Percentiles rank a stretch among this genome's conserved stretches.
phyloP scores from a whole-genome alignment of 1,139 yeast genomes.

The Debaryomyces nepalensis region DNA sequence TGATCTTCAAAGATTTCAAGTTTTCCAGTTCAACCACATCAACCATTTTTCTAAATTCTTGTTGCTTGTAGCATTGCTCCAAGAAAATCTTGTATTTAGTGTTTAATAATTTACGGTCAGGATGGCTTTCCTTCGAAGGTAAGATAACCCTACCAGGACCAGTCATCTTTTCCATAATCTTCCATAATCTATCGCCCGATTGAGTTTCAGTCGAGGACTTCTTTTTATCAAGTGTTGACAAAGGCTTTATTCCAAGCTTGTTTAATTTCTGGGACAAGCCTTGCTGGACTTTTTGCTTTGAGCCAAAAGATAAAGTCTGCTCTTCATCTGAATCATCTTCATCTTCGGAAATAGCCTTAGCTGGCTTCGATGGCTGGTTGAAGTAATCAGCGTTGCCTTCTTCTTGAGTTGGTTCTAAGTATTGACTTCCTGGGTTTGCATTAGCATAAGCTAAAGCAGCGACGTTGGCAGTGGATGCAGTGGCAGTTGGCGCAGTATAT shows the following conservation, averaged over 20 bases:
- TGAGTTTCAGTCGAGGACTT: conserved; percentile 20
- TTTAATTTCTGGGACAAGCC: conserved; percentile 47
- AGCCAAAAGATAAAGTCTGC: conserved; percentile 60
- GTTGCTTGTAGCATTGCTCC: conserved; percentile 85
- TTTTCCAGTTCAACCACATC: conserved; percentile 55
- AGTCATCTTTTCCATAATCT: conserved; percentile 80
- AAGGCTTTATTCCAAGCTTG: conserved; percentile 45
- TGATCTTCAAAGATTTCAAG: conserved; percentile 20
- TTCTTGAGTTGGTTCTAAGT: conserved; percentile 57
- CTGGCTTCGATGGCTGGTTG: conserved; percentile 34
- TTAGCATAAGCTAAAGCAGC: conserved; percentile 55
- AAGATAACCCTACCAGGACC: conserved; percentile 79
- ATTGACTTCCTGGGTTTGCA: conserved; percentile 42
- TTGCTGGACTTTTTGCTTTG: conserved; percentile 57
- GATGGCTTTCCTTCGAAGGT: conserved; percentile 61
- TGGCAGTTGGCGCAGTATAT: conserved; percentile 75
- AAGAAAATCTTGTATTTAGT: conserved; percentile 84
- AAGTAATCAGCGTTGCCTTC: conserved; percentile 52
- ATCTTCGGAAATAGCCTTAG: conserved; percentile 21
- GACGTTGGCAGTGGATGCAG: conserved; percentile 61
- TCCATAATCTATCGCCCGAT: conserved; percentile 74
- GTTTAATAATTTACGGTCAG: conserved; percentile 71
- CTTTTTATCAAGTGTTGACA: conserved; percentile 29
- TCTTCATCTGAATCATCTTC: conserved; percentile 49
- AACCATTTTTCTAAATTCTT: conserved; percentile 70